Conservation (phyloP, 257 asterid genomes). For the Capsicum baccatum region DNA sequence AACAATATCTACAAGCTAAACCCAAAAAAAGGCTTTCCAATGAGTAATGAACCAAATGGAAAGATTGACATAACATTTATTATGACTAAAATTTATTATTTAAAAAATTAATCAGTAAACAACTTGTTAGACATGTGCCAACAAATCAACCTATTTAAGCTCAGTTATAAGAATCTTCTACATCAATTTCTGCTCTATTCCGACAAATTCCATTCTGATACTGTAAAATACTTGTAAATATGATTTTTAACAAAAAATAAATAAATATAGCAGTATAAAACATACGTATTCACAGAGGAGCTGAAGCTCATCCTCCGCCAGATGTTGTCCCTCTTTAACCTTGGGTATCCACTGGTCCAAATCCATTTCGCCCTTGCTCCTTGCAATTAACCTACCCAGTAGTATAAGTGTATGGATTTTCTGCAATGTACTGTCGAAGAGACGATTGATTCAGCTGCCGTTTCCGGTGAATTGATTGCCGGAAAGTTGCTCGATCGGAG, state of each 20-base stretch:
- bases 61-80: neutral
- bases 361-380: slow-evolving; percentile 56
- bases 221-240: neutral
- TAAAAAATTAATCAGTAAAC: neutral
- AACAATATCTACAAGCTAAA: too few relatives aligned
- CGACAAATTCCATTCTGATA: neutral
- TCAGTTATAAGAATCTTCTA: neutral
- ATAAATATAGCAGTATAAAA: neutral
- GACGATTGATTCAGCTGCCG: slow-evolving; percentile 15
- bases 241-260: neutral
- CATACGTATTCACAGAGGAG: slow-evolving; percentile 98
- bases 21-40: neutral
- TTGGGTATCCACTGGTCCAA: slow-evolving; percentile 96
- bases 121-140: slow-evolving; percentile 15
- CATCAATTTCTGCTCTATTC: neutral
- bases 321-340: slow-evolving; percentile 98
- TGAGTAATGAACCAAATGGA: neutral
- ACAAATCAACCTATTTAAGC: neutral
- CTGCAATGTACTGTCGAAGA: slow-evolving; percentile 8
- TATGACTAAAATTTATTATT: neutral
- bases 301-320: slow-evolving; percentile 99
- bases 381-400: slow-evolving; percentile 16
- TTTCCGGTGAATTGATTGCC: neutral
- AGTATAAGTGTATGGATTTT: neutral
- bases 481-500: slow-evolving; percentile 14